Conservation (phyloP, 179 eudicot species). For the Silene noctiflora region DNA sequence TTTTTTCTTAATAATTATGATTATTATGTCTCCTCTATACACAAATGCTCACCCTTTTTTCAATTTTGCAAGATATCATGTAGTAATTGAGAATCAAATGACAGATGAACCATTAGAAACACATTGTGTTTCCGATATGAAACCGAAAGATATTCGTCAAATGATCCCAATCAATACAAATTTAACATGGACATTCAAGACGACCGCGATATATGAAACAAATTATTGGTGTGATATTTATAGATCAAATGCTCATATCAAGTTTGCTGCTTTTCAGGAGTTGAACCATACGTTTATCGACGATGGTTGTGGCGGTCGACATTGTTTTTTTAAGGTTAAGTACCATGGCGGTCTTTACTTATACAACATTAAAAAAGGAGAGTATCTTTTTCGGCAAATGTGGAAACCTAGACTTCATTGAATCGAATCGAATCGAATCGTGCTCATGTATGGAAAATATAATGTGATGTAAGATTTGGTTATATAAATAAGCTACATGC, state of each 20-base stretch:
- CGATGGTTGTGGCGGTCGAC: not conserved
- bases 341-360: not conserved
- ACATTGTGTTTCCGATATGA: not conserved
- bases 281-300: not conserved
- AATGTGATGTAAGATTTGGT: too few species aligned
- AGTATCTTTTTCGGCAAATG: not conserved
- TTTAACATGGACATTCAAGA: not conserved
- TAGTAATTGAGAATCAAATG: not conserved
- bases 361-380: too few species aligned
- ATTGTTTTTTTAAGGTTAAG: not conserved
- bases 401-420: not conserved
- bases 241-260: not conserved
- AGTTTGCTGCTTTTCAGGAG: not conserved
- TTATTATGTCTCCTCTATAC: not conserved
- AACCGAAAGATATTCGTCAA: not conserved
- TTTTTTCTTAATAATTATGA: too few species aligned
- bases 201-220: not conserved
- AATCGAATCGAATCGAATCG: too few species aligned
- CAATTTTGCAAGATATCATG: not conserved
- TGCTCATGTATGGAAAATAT: too few species aligned
- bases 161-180: not conserved
- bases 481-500: too few species aligned
- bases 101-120: not conserved
- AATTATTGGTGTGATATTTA: not conserved
- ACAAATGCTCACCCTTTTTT: not conserved